Evolutionary conservation across 306 rosid genomes (phyloP).

Genomic region (Myrica gale): DNA sequence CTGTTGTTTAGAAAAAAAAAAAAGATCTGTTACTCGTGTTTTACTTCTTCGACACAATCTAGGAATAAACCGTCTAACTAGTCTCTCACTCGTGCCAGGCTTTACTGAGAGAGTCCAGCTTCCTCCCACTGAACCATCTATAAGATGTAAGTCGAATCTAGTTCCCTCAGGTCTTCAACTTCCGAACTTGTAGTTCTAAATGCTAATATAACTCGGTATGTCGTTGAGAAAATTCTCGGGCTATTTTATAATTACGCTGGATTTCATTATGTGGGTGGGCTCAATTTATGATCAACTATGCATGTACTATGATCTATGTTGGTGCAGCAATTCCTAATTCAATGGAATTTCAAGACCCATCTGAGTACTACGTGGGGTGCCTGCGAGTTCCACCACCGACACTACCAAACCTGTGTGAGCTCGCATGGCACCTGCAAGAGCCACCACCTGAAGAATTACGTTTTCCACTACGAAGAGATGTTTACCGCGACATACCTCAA

Average conservation of each 20-base stretch:
- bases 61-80: conserved; percentile 7
- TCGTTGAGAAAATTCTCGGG: not conserved
- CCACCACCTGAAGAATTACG: conserved; percentile 80
- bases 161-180: not conserved
- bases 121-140: conserved; percentile 47
- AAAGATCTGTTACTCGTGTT: no score
- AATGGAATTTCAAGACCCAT: conserved; percentile 76
- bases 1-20: no score
- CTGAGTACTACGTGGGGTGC: conserved; percentile 65
- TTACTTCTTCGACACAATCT: conserved; percentile 25
- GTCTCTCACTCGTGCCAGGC: conserved; percentile 34
- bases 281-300: conserved; percentile 1
- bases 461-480: conserved; percentile 67
- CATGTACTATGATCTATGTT: conserved; percentile 2
- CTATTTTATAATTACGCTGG: not conserved
- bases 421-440: conserved; percentile 65
- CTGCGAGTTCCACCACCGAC: conserved; percentile 55
- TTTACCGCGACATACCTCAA: conserved; percentile 67
- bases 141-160: conserved; percentile 53
- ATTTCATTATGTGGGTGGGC: not conserved
- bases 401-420: conserved; percentile 63
- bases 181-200: not conserved
- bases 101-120: conserved; percentile 48
- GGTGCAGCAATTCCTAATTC: conserved; percentile 47
- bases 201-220: not conserved